Conservation (phyloP, 345 rosid species). For the Geranium brycei region DNA sequence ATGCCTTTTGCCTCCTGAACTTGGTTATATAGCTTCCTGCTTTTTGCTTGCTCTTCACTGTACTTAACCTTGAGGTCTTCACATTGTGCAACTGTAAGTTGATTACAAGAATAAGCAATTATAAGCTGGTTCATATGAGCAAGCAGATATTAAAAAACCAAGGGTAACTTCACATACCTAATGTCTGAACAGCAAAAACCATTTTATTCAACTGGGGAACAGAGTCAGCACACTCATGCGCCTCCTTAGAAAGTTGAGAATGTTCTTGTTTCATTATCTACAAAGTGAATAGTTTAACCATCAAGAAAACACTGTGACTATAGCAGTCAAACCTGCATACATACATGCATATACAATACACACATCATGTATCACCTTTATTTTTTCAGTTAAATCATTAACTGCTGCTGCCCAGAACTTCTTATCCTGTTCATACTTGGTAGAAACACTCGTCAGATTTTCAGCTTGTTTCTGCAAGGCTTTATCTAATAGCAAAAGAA, state of each 20-base stretch:
- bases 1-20: slow-evolving; percentile 82
- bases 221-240: slow-evolving; percentile 70
- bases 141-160: neutral
- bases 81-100: slow-evolving; percentile 63
- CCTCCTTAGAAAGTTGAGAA: slow-evolving; percentile 55
- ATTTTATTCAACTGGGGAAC: slow-evolving; percentile 69
- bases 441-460: slow-evolving; percentile 38
- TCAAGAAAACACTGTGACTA: neutral
- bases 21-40: slow-evolving; percentile 80
- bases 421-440: slow-evolving; percentile 46
- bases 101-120: slow-evolving; percentile 14
- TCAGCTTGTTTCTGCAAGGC: slow-evolving; percentile 59
- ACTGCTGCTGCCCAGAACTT: slow-evolving; percentile 42
- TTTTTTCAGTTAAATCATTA: slow-evolving; percentile 39
- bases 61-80: slow-evolving; percentile 81
- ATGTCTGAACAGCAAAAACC: slow-evolving; percentile 78
- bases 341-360: slow-evolving; percentile 3
- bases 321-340: neutral
- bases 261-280: slow-evolving; percentile 85
- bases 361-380: slow-evolving; percentile 33
- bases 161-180: slow-evolving; percentile 38
- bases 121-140: neutral
- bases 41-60: slow-evolving; percentile 69
- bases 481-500: slow-evolving; percentile 32
- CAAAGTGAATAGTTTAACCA: slow-evolving; percentile 8